These are phyloP conservation scores for Saccharomyces jurei DNA, from an alignment of 805 yeast species.

Conservation along the genomic window DNA sequence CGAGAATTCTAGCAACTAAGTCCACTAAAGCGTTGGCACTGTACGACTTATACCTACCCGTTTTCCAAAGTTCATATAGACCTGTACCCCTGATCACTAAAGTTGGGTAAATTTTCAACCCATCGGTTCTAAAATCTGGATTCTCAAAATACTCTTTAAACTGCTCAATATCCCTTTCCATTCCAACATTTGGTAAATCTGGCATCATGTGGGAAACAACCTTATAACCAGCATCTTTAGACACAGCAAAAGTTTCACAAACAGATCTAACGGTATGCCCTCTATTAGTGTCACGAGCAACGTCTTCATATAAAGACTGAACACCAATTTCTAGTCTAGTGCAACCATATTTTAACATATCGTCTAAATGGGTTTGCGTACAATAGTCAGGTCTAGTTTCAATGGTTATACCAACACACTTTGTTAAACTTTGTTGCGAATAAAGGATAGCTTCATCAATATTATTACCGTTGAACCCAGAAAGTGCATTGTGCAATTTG, in stretches of 20 bases:
- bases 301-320: constrained; percentile 95
- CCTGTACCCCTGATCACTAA: constrained; percentile 97
- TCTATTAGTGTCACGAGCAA: constrained; percentile 94
- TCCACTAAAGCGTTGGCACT: constrained; percentile 92
- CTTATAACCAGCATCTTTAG: constrained; percentile 98
- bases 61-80: constrained; percentile 92
- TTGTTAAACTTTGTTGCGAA: constrained; percentile 90
- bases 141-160: constrained; percentile 94
- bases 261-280: constrained; percentile 97
- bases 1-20: constrained; percentile 89
- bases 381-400: constrained; percentile 98
- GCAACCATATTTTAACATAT: constrained; percentile 94
- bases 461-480: constrained; percentile 82
- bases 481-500: constrained; percentile 86
- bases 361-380: constrained; percentile 89
- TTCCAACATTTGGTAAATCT: constrained; percentile 94
- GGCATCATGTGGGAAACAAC: constrained; percentile 99
- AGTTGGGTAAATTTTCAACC: constrained; percentile 91
- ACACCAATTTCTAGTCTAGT: constrained; percentile 96
- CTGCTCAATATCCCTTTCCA: constrained; percentile 96
- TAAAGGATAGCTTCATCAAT: constrained; percentile 84
- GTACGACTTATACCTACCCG: constrained; percentile 88
- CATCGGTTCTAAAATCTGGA: constrained; percentile 95
- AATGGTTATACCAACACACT: constrained; percentile 96
- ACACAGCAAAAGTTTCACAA: constrained; percentile 87